Evolutionary conservation across 2,329 filamentous ascomycete genomes (phyloP).

Genomic region (Lecanicillium sp.): DNA sequence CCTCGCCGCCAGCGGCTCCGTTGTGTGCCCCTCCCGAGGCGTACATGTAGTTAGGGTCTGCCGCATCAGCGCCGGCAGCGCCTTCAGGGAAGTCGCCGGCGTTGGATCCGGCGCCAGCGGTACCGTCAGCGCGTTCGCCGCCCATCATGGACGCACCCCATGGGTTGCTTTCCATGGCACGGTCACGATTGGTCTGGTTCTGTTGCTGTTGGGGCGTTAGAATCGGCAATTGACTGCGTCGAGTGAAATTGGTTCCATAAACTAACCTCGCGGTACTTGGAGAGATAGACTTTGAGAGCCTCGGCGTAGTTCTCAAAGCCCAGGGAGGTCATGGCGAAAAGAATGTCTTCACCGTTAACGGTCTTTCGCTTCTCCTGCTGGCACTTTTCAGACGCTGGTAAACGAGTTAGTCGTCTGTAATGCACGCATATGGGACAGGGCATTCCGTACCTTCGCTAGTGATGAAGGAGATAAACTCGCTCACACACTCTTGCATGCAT

Average conservation of each 20-base stretch:
- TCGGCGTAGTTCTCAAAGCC: conserved; percentile 99
- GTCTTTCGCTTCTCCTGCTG: conserved; percentile 99
- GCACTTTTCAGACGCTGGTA: conserved; percentile 90
- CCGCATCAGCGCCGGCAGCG: conserved; percentile 14
- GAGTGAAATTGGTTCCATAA: background rate
- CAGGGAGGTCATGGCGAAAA: conserved; percentile 98
- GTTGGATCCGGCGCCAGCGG: conserved; percentile 17
- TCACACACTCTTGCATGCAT: conserved; percentile 99
- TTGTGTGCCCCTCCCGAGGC: conserved; percentile 49
- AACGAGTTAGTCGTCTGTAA: background rate
- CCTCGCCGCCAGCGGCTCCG: conserved; percentile 44
- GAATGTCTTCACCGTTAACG: conserved; percentile 95
- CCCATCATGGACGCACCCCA: conserved; percentile 25
- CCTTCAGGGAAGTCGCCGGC: conserved; percentile 35
- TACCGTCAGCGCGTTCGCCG: conserved; percentile 23
- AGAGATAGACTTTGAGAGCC: conserved; percentile 94
- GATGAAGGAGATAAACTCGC: conserved; percentile 99
- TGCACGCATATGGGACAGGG: conserved; percentile 3
- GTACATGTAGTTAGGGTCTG: conserved; percentile 44
- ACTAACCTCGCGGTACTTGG: conserved; percentile 94
- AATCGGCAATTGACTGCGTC: background rate
- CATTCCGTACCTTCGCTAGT: conserved; percentile 82
- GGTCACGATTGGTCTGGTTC: conserved; percentile 32
- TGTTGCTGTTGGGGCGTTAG: conserved; percentile 26
- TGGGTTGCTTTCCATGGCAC: conserved; percentile 25